These are phyloP conservation scores for Articulospora tetracladia DNA, from an alignment of 495 filamentous ascomycete genomes.

Conservation along the genomic window DNA sequence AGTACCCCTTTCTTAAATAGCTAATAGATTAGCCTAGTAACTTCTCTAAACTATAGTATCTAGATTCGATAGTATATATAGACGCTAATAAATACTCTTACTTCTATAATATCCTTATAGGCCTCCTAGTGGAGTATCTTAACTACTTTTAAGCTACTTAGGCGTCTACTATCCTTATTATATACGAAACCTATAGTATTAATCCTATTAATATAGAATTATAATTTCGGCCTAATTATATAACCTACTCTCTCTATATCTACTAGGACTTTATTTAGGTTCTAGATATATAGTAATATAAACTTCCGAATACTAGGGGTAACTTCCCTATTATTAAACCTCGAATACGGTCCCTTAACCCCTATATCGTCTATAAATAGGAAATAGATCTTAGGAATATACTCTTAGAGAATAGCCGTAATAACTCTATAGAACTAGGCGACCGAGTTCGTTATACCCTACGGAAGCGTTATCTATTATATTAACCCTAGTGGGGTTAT, in stretches of 20 bases:
- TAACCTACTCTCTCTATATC: neutral
- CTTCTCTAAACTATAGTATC: neutral
- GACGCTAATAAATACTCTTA: neutral
- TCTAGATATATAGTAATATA: neutral
- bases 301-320: neutral
- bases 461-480: too few species aligned
- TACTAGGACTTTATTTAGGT: neutral
- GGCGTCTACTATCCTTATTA: neutral
- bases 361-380: neutral
- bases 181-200: neutral
- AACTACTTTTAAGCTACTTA: neutral
- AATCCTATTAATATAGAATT: neutral
- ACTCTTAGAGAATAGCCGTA: neutral
- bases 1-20: neutral
- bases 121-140: neutral
- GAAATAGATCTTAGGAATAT: neutral
- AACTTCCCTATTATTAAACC: neutral
- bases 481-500: neutral
- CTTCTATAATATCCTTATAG: neutral
- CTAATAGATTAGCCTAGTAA: neutral
- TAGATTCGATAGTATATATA: neutral
- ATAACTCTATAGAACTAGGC: too few species aligned
- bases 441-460: too few species aligned
- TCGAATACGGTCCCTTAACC: neutral
- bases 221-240: neutral